Evolutionary conservation across 106 monocot genomes (phyloP).

Genomic region (Dendrobium officinale): DNA sequence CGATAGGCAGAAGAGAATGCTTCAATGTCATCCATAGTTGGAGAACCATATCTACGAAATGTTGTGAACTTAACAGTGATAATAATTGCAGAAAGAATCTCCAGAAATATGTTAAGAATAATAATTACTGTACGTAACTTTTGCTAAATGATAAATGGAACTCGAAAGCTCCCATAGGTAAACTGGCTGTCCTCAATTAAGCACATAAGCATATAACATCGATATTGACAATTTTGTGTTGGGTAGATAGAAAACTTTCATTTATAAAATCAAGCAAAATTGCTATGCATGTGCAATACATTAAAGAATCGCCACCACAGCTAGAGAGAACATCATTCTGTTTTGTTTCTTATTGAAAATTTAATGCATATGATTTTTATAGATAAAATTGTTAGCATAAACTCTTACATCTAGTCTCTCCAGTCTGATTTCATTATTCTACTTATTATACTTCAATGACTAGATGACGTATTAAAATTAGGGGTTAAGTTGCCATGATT

Average conservation of each 20-base stretch:
- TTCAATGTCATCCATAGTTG: conserved; percentile 22
- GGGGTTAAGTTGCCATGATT: background rate
- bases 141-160: background rate
- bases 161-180: background rate
- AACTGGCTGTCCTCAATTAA: background rate
- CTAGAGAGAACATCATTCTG: too few relatives aligned
- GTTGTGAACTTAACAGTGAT: background rate
- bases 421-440: background rate
- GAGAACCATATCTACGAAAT: conserved; percentile 23
- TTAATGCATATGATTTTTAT: too few relatives aligned
- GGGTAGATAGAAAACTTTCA: background rate
- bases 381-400: too few relatives aligned
- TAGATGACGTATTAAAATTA: background rate
- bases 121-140: background rate
- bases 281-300: background rate
- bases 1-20: conserved; percentile 24
- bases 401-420: too few relatives aligned
- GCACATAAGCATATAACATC: background rate
- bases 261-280: background rate
- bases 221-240: background rate
- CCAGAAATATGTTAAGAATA: background rate
- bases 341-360: too few relatives aligned
- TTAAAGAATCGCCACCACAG: too few relatives aligned
- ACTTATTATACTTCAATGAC: background rate
- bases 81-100: background rate